phyloP scores from a whole-genome alignment of 768 basidiomycete genomes.

The Suillus luteus region DNA sequence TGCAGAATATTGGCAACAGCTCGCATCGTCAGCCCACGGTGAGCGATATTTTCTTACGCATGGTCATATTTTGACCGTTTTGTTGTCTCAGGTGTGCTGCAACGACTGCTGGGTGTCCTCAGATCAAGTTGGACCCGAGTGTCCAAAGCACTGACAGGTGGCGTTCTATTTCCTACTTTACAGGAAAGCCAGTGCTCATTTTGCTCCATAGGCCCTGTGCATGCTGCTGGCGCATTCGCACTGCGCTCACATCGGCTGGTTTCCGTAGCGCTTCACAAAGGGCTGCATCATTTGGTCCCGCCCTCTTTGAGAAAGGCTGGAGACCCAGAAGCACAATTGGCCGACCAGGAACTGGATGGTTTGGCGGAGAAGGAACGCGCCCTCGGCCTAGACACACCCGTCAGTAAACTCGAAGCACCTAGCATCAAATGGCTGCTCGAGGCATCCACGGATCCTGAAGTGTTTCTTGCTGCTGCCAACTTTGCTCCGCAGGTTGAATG shows the following conservation, averaged over 20 bases:
- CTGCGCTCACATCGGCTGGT: neutral
- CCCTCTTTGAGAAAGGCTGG: neutral
- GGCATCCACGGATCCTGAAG: neutral
- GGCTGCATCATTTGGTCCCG: neutral
- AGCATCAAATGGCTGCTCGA: conserved; percentile 11
- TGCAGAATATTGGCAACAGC: neutral
- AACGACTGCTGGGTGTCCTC: neutral
- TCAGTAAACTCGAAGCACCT: neutral
- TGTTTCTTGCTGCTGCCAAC: neutral
- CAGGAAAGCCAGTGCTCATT: neutral
- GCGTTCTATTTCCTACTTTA: neutral
- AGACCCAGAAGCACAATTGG: neutral
- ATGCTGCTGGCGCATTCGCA: neutral
- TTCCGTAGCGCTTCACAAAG: neutral
- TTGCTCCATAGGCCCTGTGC: neutral
- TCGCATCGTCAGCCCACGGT: neutral
- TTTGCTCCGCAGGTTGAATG: neutral
- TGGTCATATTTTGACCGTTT: neutral
- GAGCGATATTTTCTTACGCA: neutral
- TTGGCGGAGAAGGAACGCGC: neutral
- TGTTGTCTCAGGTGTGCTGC: neutral
- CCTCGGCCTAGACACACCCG: neutral
- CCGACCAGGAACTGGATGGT: neutral
- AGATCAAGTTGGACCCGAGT: neutral
- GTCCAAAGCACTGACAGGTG: neutral